Conservation (phyloP, 2,329 filamentous ascomycete species). For the Ilyonectria sp. region DNA sequence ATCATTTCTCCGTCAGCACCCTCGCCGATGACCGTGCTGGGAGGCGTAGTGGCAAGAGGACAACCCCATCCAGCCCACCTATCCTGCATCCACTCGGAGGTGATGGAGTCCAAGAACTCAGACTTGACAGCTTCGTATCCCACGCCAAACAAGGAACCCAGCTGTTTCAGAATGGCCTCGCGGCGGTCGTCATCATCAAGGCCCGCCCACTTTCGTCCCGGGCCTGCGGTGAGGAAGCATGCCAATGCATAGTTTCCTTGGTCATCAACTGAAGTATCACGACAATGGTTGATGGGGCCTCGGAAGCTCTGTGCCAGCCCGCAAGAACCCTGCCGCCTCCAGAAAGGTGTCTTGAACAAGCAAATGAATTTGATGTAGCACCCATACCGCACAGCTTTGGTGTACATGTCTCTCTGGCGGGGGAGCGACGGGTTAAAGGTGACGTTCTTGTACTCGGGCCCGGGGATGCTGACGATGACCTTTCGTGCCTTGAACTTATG, state of each 20-base stretch:
- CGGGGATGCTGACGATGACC: conserved; percentile 31
- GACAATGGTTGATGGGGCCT: conserved; percentile 24
- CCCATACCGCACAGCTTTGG: conserved; percentile 18
- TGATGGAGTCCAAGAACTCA: conserved; percentile 22
- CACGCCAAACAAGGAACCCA: conserved; percentile 16
- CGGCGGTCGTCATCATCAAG: background rate
- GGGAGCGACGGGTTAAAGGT: conserved; percentile 21
- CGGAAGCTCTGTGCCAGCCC: conserved; percentile 29
- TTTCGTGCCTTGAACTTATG: conserved; percentile 5
- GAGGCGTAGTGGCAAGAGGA: conserved; percentile 16
- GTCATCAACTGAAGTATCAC: conserved; percentile 22
- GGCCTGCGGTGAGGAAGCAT: conserved; percentile 11
- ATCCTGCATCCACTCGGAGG: conserved; percentile 27
- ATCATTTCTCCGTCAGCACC: background rate
- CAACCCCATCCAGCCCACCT: conserved; percentile 29
- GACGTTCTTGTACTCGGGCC: conserved; percentile 19
- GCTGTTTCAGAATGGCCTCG: conserved; percentile 15
- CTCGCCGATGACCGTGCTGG: background rate
- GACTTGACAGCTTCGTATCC: conserved; percentile 19
- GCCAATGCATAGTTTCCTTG: conserved; percentile 24
- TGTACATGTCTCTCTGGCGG: background rate
- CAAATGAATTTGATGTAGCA: conserved; percentile 34
- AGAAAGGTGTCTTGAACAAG: conserved; percentile 35
- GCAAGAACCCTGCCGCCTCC: conserved; percentile 23
- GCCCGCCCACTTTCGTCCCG: conserved; percentile 15